A percentile compares a stretch with the other conserved stretches of the same genome.
phyloP scores from a whole-genome alignment of 2,329 filamentous ascomycete species.

The Scleromitrula shiraiana region DNA sequence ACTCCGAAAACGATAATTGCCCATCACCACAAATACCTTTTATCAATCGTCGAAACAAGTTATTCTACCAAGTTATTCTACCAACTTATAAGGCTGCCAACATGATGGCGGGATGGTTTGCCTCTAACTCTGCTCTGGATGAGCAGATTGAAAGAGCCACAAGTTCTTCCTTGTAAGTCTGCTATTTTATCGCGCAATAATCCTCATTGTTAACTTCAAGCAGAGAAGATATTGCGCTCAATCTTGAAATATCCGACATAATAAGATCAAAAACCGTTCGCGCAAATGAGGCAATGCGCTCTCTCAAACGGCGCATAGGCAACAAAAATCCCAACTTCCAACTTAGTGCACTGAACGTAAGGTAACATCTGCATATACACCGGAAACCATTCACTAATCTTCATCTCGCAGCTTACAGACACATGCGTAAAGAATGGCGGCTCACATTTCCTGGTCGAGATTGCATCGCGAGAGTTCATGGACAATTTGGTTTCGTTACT shows the following conservation, averaged over 20 bases:
- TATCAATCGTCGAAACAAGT: neutral
- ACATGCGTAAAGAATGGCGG: slow-evolving; percentile 99
- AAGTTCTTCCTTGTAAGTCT: slow-evolving; percentile 69
- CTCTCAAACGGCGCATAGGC: slow-evolving; percentile 85
- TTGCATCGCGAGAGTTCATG: slow-evolving; percentile 96
- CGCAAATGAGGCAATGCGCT: slow-evolving; percentile 96
- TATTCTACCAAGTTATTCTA: too few species aligned
- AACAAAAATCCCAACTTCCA: slow-evolving; percentile 98
- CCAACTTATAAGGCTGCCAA: slow-evolving; percentile 25
- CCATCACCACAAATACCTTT: neutral
- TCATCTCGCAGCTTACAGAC: slow-evolving; percentile 67
- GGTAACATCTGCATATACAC: neutral
- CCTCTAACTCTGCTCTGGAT: slow-evolving; percentile 85
- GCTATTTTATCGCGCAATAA: neutral
- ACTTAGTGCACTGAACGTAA: slow-evolving; percentile 83
- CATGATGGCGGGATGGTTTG: slow-evolving; percentile 96
- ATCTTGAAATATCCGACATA: slow-evolving; percentile 95
- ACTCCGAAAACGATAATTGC: too few species aligned
- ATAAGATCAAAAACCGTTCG: slow-evolving; percentile 97
- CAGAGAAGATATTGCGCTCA: slow-evolving; percentile 93
- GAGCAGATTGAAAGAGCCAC: slow-evolving; percentile 96
- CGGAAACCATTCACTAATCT: slow-evolving; percentile 25
- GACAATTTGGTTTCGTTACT: slow-evolving; percentile 90
- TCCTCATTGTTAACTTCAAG: slow-evolving; percentile 19
- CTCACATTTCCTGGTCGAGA: slow-evolving; percentile 87